Evolutionary conservation across 106 monocot species (phyloP), one percentile per base, ranked within the genome.

Genomic region (Allium sativum): DNA sequence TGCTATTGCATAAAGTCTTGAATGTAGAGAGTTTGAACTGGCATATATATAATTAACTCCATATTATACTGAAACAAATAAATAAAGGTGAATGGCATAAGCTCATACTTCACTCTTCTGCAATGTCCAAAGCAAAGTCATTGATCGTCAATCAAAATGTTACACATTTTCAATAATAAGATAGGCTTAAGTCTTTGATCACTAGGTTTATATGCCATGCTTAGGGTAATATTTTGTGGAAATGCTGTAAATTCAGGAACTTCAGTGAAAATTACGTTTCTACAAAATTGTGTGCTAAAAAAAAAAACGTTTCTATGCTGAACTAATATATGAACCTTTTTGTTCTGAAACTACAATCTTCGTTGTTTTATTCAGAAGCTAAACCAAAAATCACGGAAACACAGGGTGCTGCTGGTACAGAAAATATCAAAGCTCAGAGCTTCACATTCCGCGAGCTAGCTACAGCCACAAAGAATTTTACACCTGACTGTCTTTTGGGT

Each of bases 381-480:
- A 8, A 57, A 50, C 11, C 11, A 6, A 55, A 55, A 9, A 18
- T 9, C 55, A 8, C 18, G 19, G 17, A 59, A 8, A 42, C 62
- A 19, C 10, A 44, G 45, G 16, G 46, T 10, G 8, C 46, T 20
- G 46, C 44, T n/a, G 10, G 31, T 12, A 52, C 20, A 40, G 67
- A 45, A 45, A 67, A 56, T 45, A 67, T 67, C 46, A 9, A 40
- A 45, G 18, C 67, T 15, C 55, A 67, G 45, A 45, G 14, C 1
- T 67, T 56, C 45, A 67, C 67, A 21, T 67, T 67, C 67, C 67
- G 67, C 21, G 67, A 67, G 19, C 55, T 67, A 45, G 69, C 69
- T n/a, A 44, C 59, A 11, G 69, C 69, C 12, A 69, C 69, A 45
- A 69, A 69, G 12, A 48, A 69, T 19, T 69, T 69, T 18, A 18